These are phyloP conservation scores for Dianthus caryophyllus DNA, from an alignment of 148 eudicot species.

Conservation along the genomic window DNA sequence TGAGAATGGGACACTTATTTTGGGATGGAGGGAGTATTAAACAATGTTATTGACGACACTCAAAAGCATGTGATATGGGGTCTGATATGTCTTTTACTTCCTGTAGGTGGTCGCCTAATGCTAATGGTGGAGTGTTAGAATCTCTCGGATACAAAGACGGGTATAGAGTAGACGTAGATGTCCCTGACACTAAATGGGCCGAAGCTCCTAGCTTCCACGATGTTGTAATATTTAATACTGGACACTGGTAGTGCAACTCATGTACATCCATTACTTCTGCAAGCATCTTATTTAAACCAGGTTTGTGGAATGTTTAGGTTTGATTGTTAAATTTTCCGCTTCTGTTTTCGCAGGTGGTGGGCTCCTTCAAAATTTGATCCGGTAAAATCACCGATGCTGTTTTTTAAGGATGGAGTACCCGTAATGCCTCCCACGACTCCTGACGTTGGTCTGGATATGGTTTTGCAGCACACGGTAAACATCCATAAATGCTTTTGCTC, in stretches of 20 bases:
- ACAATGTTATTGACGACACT: background rate
- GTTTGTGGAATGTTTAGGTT: too few species aligned
- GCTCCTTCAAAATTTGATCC: conserved; percentile 95
- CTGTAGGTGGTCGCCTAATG: conserved; percentile 66
- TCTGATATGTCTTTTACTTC: conserved; percentile 8
- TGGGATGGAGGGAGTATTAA: background rate
- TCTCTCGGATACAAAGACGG: conserved; percentile 90
- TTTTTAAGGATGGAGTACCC: conserved; percentile 65
- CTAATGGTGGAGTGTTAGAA: conserved; percentile 59
- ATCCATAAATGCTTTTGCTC: conserved; percentile 8
- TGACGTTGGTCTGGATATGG: conserved; percentile 71
- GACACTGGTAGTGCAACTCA: conserved; percentile 92
- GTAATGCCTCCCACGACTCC: conserved; percentile 65
- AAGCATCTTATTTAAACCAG: too few species aligned
- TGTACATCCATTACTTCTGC: background rate
- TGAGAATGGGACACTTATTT: too few species aligned
- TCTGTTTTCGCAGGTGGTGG: conserved; percentile 74
- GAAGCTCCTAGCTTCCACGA: conserved; percentile 83
- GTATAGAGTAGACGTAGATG: conserved; percentile 82
- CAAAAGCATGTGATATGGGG: background rate
- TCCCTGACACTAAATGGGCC: conserved; percentile 81
- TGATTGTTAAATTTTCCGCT: background rate
- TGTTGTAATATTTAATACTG: conserved; percentile 81
- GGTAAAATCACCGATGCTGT: conserved; percentile 85
- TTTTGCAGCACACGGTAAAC: conserved; percentile 65